Base-by-base conservation (phyloP, 1,284 basidiomycete genomes). In the Abortiporus biennis region DNA sequence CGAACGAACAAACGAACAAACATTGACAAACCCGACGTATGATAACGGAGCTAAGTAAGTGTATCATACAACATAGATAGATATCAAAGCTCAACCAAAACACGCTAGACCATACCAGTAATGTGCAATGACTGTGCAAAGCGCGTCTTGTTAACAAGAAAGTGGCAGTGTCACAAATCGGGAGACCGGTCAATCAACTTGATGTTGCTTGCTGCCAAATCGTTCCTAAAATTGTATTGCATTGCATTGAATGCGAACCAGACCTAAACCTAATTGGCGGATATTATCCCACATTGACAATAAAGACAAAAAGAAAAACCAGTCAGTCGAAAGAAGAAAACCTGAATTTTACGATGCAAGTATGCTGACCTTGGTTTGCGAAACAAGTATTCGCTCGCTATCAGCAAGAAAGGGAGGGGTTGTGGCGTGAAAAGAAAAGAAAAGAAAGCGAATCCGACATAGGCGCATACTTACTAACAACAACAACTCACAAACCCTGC, bases 121-220 rank as follows among this genome's bases (percentile, higher is more conserved):
- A n/a, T n/a, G n/a, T n/a, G n/a, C n/a, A n/a, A n/a, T n/a, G n/a
- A n/a, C n/a, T n/a, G n/a, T n/a, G n/a, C n/a, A n/a, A n/a, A n/a
- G n/a, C n/a, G n/a, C n/a, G n/a, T n/a, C n/a, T n/a, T n/a, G n/a
- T n/a, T n/a, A n/a, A n/a, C n/a, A n/a, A n/a, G n/a, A 85, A 65
- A 4, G 87, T 90, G 2, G 88, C 86, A 15, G 88, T 89, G 56
- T 92, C 88, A 19, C 82, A 79, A n/a, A 61, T 91, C 89, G 22
- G 79, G 69, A 23, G 88, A 87, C 40, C 85, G 75, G 30, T 80
- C 81, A 53, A 91, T 85, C 43, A 85, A 78, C 43, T 66, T 71
- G 36, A 90, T 82, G 38, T 71, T 71, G 35, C 69, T 61, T 6
- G 69, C n/a, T n/a, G n/a, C n/a, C 68, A 57, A 89, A 85, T 52